Conservation (phyloP, 306 rosid genomes). For the Vigna unguiculata region DNA sequence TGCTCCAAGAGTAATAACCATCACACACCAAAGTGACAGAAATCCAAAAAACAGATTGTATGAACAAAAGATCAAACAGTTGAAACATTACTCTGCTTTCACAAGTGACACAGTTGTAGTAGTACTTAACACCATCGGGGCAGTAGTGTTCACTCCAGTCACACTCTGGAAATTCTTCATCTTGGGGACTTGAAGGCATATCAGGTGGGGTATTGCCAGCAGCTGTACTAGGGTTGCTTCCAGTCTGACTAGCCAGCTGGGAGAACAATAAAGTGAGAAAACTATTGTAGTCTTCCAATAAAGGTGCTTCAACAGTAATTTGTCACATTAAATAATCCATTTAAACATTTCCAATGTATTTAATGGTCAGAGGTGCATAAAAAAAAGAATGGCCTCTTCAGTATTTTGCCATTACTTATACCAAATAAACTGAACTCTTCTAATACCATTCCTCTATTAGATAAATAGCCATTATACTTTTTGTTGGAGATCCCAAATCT, state of each 20-base stretch:
- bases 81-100: conserved; percentile 81
- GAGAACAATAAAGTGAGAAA: conserved; percentile 40
- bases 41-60: conserved; percentile 36
- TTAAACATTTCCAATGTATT: not conserved
- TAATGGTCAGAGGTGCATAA: conserved; percentile 22
- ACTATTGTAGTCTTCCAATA: conserved; percentile 31
- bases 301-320: conserved; percentile 39
- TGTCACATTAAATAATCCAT: conserved; percentile 32
- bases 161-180: conserved; percentile 63
- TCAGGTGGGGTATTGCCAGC: conserved; percentile 49
- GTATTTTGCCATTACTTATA: conserved; percentile 30
- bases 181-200: conserved; percentile 49
- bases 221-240: conserved; percentile 52
- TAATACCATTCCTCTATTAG: conserved; percentile 28
- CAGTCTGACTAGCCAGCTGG: conserved; percentile 54
- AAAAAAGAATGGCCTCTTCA: conserved; percentile 33
- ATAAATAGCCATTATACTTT: not conserved
- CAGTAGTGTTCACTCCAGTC: conserved; percentile 95
- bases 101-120: conserved; percentile 74
- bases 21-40: conserved; percentile 35
- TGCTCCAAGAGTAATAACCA: conserved; percentile 54
- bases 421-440: conserved; percentile 17
- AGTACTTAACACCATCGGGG: conserved; percentile 86
- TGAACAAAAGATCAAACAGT: conserved; percentile 39
- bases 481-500: too few relatives aligned